A percentile compares a stretch with the other conserved stretches of the same genome.
Conservation (phyloP, 108 stramenopile genomes). For the Fragilariopsis cylindrus region DNA sequence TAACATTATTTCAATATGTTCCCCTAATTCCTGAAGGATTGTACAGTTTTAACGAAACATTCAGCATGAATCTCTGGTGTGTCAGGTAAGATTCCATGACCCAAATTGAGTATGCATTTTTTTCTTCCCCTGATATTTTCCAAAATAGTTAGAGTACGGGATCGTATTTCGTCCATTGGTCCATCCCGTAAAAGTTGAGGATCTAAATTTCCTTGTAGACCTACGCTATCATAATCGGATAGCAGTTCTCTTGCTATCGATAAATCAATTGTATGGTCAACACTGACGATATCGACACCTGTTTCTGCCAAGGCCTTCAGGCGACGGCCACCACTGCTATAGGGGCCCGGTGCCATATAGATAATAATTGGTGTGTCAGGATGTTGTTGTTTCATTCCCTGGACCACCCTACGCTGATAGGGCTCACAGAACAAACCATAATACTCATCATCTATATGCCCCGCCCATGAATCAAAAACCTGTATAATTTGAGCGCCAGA, state of each 20-base stretch:
- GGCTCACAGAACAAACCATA: constrained; percentile 61
- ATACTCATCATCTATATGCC: constrained; percentile 48
- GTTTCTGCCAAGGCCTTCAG: constrained; percentile 15
- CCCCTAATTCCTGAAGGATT: constrained; percentile 11
- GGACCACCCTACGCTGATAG: constrained; percentile 53
- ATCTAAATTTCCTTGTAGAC: constrained; percentile 21
- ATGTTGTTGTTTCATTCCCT: constrained; percentile 33
- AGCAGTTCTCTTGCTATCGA: background rate
- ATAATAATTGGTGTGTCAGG: constrained; percentile 65
- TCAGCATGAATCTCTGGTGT: constrained; percentile 23
- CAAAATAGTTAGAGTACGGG: constrained; percentile 1
- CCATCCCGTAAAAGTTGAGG: constrained; percentile 19
- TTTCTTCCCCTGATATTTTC: constrained; percentile 1
- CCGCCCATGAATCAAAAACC: constrained; percentile 81
- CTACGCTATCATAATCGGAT: background rate
- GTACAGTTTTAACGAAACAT: constrained; percentile 17
- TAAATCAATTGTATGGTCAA: constrained; percentile 19
- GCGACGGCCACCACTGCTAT: constrained; percentile 27
- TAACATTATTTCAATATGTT: too few relatives aligned
- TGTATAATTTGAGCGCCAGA: constrained; percentile 76
- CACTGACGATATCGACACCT: constrained; percentile 14
- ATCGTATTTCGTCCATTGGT: constrained; percentile 19
- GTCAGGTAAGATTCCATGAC: constrained; percentile 25
- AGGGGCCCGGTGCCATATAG: constrained; percentile 44
- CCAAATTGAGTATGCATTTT: constrained; percentile 23